Evolutionary conservation across 2,329 filamentous ascomycete genomes (phyloP), one percentile per base, ranked within the genome.

Genomic region (Dactylellina sp.): DNA sequence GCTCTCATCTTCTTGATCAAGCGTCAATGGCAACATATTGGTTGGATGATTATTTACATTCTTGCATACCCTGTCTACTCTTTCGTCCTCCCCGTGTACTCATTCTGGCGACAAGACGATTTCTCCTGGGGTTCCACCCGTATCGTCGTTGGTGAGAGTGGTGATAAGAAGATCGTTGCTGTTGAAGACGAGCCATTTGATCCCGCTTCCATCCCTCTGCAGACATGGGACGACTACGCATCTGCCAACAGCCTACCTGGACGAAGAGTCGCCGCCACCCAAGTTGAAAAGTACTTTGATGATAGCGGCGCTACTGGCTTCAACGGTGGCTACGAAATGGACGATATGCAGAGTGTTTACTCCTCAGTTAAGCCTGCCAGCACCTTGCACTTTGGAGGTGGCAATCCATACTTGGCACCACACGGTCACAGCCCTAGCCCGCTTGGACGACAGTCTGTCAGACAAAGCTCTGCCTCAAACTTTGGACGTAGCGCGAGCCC

Each of bases 61-160:
- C 78, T 96, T n/a, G 95, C 95, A 1, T 97, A 91, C 84, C 95
- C 95, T 0, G 91, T 99, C 78, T 97, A 94, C 84, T 95, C 90
- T 2, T 91, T 99, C 79, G 80, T 96, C 76, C 86, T 99, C 11
- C 95, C 95, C 0, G 84, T 99, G 76, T 99, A 98, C 84, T 97
- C 94, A 0, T 99, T 99, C 89, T 99, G 95, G 95, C 96, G 97
- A 83, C 93, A 97, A 82, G 95, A 99, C 82, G 94, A 99, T 83
- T 99, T 99, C 85, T 89, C 89, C 1, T 99, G 95, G 95, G 95
- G 95, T 86, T 98, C 95, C 83, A 99, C 95, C 0, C 93, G 95
- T 87, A 89, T 99, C 76, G 95, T 99, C 77, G 91, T 98, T 77
- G 94, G 93, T 71, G 95, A 99, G 81, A 92, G 94, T 81, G 94